These are phyloP conservation scores for Oldenlandia corymbosa DNA, from an alignment of 257 asterid species.

Conservation along the genomic window DNA sequence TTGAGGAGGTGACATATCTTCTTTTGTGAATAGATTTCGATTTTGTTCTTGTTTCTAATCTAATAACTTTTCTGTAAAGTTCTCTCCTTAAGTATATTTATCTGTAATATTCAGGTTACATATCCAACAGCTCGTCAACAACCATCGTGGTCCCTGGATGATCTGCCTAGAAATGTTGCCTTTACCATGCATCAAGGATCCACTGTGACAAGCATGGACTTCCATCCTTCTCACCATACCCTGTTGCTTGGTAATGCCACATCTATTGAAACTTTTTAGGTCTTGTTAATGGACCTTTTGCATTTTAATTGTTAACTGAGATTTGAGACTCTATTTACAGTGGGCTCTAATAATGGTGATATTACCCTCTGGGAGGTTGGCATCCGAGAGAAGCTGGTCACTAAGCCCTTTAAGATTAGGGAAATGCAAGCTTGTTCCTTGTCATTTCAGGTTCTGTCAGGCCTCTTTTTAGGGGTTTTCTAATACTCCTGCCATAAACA, in stretches of 20 bases:
- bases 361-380: conserved; percentile 91
- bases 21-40: background rate
- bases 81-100: background rate
- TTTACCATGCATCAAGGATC: conserved; percentile 88
- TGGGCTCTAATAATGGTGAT: conserved; percentile 88
- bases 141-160: conserved; percentile 76
- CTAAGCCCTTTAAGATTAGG: conserved; percentile 87
- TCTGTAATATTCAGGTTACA: conserved; percentile 57
- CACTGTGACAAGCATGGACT: conserved; percentile 80
- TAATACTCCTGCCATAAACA: too few relatives aligned
- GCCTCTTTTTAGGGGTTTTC: too few relatives aligned
- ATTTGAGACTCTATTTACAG: conserved; percentile 33
- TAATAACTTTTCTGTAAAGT: background rate
- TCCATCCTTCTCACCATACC: conserved; percentile 82
- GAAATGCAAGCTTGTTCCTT: conserved; percentile 64
- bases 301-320: conserved; percentile 6
- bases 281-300: background rate
- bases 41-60: conserved; percentile 5
- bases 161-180: conserved; percentile 89
- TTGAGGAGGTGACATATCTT: conserved; percentile 67
- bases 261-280: conserved; percentile 9
- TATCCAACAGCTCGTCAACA: conserved; percentile 87
- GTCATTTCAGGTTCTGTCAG: conserved; percentile 61
- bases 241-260: conserved; percentile 71
- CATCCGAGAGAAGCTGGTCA: conserved; percentile 64